Base-by-base conservation (phyloP, 2,329 filamentous ascomycete species). In the Bipolaris sorokiniana region DNA sequence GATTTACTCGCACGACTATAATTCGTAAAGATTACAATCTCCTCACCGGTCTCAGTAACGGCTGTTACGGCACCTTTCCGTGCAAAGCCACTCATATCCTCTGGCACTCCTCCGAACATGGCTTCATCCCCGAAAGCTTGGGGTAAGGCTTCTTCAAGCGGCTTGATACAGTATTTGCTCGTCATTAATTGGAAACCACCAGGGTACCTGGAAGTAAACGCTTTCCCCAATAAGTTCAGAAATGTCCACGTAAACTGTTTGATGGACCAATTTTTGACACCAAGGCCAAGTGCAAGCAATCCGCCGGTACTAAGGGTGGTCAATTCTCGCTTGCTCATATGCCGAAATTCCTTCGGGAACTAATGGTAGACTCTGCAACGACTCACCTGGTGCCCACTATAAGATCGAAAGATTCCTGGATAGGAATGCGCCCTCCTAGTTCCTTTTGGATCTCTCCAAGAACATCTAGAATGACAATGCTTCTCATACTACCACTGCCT, bases 401-500 rank as follows among this genome's bases (percentile, higher is more conserved):
- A 1, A 83, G 72, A 56, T 83, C 81, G 54, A 83, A 81, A 65
- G 83, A 82, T 1, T 66, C 66, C 44, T 78, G 77, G 2, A 83
- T 76, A 0, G 74, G 74, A 2, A 83, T 56, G 15, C 70, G 63
- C 5, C 69, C 67, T 1, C 77, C 79, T 0, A 82, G 64, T 1
- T 66, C 68, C 18, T 68, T 67, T 58, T 83, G 77, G 7, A 83
- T 75, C 7, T 68, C 66, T 26, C 71, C 62, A 4, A 83, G 67
- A 2, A 80, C 71, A 59, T 80, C 77, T 3, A 83, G 65, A 48
- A 81, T 77, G 3, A 80, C 77, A 20, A 58, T 55, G 6, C 58
- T 51, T 2, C 55, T 42, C 13, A 61, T 52, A 15, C 58, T 55
- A 26, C 58, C 58, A 26, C 58, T 53, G 20, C 6, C 0, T 45